Conservation (phyloP, 306 rosid genomes). For the Fragaria nilgerrensis region DNA sequence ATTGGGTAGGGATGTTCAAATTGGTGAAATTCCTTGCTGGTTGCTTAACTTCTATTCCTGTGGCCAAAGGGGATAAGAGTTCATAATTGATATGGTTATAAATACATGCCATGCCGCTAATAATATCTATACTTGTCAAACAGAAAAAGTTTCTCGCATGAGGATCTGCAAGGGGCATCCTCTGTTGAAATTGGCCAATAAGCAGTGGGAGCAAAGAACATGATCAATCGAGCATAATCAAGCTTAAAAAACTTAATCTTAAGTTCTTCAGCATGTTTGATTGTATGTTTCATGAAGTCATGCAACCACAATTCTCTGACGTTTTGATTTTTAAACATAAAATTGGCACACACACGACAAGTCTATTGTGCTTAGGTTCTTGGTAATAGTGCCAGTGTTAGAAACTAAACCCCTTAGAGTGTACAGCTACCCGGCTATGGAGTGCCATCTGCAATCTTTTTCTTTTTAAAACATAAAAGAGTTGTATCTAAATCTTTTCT, state of each 20-base stretch:
- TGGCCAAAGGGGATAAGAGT: slow-evolving; percentile 12
- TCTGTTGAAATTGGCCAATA: slow-evolving; percentile 85
- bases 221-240: background rate
- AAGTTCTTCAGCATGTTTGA: background rate
- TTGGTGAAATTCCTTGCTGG: slow-evolving; percentile 19
- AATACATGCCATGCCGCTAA: slow-evolving; percentile 18
- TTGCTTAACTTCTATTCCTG: slow-evolving; percentile 13
- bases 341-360: too few relatives aligned
- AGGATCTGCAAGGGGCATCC: slow-evolving; percentile 99
- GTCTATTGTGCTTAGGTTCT: background rate
- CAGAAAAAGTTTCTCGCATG: slow-evolving; percentile 93
- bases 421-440: background rate
- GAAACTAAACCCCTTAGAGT: background rate
- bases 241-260: background rate
- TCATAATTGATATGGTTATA: slow-evolving; percentile 11
- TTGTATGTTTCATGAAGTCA: background rate
- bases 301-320: background rate
- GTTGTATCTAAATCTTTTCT: background rate
- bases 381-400: background rate
- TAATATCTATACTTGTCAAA: slow-evolving; percentile 30
- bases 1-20: slow-evolving; percentile 61
- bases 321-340: background rate
- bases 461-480: background rate
- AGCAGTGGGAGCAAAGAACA: slow-evolving; percentile 61
- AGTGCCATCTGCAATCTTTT: background rate